A percentile compares a stretch with the other conserved stretches of the same genome.
phyloP scores from a whole-genome alignment of 176 grass and related monocot genomes.

The barley (Hordeum vulgare) region DNA sequence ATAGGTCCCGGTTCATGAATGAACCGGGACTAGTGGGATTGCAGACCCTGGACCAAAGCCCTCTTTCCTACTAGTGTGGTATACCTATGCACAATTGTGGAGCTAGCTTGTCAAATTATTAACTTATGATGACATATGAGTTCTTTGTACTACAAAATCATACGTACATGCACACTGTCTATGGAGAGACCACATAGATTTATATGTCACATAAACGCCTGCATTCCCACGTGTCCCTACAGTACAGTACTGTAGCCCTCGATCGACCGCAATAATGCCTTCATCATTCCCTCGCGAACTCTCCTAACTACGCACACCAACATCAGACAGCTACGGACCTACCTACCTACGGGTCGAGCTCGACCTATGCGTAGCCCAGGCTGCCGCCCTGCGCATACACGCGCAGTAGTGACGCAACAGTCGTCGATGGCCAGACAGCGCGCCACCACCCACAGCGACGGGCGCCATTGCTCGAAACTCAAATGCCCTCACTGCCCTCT shows the following conservation, averaged over 20 bases:
- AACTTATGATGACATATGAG: neutral
- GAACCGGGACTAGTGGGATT: no score
- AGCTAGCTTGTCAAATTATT: neutral
- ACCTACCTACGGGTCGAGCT: neutral
- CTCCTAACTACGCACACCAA: constrained; percentile 18
- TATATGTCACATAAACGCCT: neutral
- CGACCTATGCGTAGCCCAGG: constrained; percentile 1
- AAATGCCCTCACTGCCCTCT: neutral
- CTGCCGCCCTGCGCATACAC: neutral
- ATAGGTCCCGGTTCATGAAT: no score
- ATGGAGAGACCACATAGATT: neutral
- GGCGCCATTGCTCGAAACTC: constrained; percentile 26
- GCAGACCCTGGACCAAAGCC: no score
- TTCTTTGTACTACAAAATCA: neutral
- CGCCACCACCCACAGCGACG: neutral
- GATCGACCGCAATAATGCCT: constrained; percentile 45
- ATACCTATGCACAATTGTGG: neutral
- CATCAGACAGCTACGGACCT: constrained; percentile 14
- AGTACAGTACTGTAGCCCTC: constrained; percentile 26
- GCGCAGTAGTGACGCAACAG: constrained; percentile 34
- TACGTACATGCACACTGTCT: neutral
- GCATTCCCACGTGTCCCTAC: constrained; percentile 33
- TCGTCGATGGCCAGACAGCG: constrained; percentile 3
- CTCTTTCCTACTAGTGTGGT: no score
- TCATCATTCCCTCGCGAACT: constrained; percentile 46